A percentile compares a stretch with the other conserved stretches of the same genome.
Conservation (phyloP, 2,329 filamentous ascomycete species). For the Trichoderma pleuroti region DNA sequence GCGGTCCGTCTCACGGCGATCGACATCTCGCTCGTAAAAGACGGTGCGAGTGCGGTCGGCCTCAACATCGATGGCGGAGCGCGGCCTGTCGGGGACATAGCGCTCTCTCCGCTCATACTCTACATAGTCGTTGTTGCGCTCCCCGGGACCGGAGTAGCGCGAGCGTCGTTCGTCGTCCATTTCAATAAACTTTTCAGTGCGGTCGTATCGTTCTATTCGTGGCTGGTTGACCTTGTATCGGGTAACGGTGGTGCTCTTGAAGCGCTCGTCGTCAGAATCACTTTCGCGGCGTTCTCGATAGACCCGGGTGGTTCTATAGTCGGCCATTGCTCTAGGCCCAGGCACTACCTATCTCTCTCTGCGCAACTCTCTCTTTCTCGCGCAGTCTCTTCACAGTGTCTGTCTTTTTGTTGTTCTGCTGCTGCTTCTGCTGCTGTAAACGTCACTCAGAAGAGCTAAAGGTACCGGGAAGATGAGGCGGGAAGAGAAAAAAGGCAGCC, state of each 20-base stretch:
- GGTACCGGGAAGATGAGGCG: background rate
- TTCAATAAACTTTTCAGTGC: slow-evolving; percentile 39
- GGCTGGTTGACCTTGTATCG: slow-evolving; percentile 51
- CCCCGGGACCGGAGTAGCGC: slow-evolving; percentile 40
- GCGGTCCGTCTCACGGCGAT: slow-evolving; percentile 35
- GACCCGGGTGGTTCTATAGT: slow-evolving; percentile 33
- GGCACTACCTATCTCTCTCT: background rate
- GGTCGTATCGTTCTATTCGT: slow-evolving; percentile 40
- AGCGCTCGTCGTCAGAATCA: slow-evolving; percentile 44
- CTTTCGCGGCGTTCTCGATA: slow-evolving; percentile 34
- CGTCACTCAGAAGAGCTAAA: background rate
- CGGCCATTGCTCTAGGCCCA: slow-evolving; percentile 31
- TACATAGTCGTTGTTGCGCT: slow-evolving; percentile 42
- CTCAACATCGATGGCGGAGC: slow-evolving; percentile 47
- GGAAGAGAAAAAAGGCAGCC: background rate
- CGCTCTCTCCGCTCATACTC: slow-evolving; percentile 41
- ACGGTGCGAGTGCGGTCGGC: slow-evolving; percentile 38
- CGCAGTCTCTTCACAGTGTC: background rate
- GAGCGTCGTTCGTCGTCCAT: slow-evolving; percentile 46
- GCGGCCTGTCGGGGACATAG: slow-evolving; percentile 47
- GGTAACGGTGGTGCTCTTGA: slow-evolving; percentile 47
- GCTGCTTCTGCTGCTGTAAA: background rate
- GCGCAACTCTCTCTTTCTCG: background rate
- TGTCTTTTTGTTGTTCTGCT: background rate
- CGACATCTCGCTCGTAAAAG: slow-evolving; percentile 46